Evolutionary conservation across 73 alveolate species (phyloP).

Genomic region (Paramecium octaurelia): DNA sequence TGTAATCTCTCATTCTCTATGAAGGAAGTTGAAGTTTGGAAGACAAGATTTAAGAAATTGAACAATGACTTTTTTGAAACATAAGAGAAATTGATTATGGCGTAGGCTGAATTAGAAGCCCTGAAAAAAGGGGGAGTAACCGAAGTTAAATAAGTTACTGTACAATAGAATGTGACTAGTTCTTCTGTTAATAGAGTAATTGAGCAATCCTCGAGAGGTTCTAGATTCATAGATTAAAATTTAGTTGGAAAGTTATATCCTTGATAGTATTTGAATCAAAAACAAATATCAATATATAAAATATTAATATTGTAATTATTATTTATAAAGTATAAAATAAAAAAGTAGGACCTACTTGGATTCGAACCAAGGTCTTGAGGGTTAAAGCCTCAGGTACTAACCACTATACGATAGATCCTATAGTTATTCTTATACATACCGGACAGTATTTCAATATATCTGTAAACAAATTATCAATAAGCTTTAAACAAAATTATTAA

Average conservation of each 20-base stretch:
- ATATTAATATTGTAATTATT: no score
- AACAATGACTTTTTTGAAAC: not conserved
- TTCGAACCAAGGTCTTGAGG: constrained; percentile 61
- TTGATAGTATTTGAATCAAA: not conserved
- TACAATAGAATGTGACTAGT: not conserved
- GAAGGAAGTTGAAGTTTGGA: constrained; percentile 23
- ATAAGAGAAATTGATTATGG: not conserved
- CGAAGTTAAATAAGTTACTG: not conserved
- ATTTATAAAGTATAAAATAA: not conserved
- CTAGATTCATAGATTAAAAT: not conserved
- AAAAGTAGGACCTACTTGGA: constrained; percentile 52
- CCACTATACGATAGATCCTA: constrained; percentile 44
- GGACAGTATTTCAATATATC: not conserved
- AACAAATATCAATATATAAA: no score
- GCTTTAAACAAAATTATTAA: not conserved
- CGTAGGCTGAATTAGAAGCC: constrained; percentile 3
- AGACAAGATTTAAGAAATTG: not conserved
- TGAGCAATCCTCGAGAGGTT: not conserved
- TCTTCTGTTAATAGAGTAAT: not conserved
- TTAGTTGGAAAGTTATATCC: not conserved
- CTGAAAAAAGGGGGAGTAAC: constrained; percentile 4
- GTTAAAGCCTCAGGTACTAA: constrained; percentile 59
- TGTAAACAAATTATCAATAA: not conserved
- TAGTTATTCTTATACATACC: not conserved
- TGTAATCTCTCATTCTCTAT: not conserved